These are phyloP conservation scores for Phialophora tarda DNA, from an alignment of 2,329 filamentous ascomycete species.

Conservation along the genomic window DNA sequence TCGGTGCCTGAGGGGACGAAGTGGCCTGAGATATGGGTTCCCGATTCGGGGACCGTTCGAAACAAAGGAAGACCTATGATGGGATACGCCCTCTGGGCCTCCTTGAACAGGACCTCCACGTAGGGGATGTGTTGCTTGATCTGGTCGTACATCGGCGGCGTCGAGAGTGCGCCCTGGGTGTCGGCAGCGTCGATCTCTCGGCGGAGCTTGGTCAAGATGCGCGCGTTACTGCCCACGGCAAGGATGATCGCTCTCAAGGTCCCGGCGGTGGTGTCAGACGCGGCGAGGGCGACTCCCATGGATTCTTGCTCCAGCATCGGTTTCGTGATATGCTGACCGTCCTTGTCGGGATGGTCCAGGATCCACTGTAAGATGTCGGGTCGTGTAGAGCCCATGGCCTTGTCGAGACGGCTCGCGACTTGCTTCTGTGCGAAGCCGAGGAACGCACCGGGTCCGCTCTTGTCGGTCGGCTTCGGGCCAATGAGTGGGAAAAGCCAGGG, in stretches of 20 bases:
- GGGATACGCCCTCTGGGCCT: neutral
- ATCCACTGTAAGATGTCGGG: constrained; percentile 1
- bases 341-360: neutral
- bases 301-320: constrained; percentile 1
- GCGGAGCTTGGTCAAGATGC: neutral
- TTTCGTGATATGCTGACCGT: neutral
- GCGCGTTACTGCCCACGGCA: neutral
- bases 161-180: neutral
- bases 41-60: neutral
- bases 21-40: neutral
- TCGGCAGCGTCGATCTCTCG: neutral
- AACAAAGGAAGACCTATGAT: neutral
- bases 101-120: neutral
- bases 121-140: neutral
- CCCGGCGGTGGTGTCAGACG: constrained; percentile 1
- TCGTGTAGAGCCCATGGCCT: neutral
- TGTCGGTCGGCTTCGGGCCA: neutral
- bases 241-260: neutral
- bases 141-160: neutral
- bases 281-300: neutral
- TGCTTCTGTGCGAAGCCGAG: neutral
- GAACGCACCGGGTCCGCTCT: neutral
- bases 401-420: neutral
- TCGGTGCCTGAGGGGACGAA: neutral
- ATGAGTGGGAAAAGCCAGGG: neutral